phyloP scores from a whole-genome alignment of 768 basidiomycete species.

The Trametes maxima region DNA sequence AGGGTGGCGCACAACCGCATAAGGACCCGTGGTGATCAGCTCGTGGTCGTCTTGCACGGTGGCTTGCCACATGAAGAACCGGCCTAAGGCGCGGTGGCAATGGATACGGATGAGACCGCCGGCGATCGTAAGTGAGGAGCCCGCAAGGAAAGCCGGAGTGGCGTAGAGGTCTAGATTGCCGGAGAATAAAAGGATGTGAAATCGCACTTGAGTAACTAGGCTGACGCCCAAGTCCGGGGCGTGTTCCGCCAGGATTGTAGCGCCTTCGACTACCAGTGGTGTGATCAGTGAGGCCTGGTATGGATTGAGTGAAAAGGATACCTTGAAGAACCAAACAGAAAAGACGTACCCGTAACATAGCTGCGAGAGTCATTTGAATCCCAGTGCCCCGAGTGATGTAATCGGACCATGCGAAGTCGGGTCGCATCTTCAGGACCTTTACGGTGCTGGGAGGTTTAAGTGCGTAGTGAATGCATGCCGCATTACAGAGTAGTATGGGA shows the following conservation, averaged over 20 bases:
- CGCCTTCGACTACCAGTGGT: neutral
- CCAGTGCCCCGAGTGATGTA: neutral
- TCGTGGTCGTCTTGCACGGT: constrained; percentile 15
- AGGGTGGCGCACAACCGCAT: constrained; percentile 25
- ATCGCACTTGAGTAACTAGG: neutral
- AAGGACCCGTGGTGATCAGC: constrained; percentile 23
- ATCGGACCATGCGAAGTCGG: neutral
- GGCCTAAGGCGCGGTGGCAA: constrained; percentile 18
- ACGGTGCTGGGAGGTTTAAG: neutral
- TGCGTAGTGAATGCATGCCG: neutral
- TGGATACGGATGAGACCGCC: constrained; percentile 2
- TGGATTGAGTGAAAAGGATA: too few relatives aligned
- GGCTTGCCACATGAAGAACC: constrained; percentile 22
- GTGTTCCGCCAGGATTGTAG: neutral
- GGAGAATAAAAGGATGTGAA: neutral
- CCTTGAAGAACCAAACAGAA: too few relatives aligned
- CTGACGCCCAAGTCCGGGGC: too few relatives aligned
- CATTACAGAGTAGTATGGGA: constrained; percentile 3
- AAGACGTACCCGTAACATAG: neutral
- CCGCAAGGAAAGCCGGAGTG: constrained; percentile 1
- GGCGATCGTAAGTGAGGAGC: neutral
- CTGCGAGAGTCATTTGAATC: neutral
- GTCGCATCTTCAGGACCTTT: neutral
- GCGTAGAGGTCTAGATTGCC: neutral
- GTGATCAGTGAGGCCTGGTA: too few relatives aligned